Evolutionary conservation across 352 stramenopile species (phyloP).

Genomic region (Phytophthora sansomeana): DNA sequence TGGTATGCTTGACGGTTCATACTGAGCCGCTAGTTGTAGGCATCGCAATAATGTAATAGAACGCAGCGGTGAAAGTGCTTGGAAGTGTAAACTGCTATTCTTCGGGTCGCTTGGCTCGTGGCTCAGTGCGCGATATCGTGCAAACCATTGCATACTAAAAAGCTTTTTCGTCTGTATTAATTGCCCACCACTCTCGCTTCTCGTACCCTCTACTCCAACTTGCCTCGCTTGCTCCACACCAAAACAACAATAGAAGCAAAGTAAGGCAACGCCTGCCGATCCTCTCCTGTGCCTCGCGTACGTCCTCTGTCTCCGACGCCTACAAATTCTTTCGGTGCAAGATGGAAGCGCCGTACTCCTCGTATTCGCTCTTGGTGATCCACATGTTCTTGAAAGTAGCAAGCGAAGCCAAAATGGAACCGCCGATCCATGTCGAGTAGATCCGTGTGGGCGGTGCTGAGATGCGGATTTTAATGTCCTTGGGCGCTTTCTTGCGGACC

Average conservation of each 20-base stretch:
- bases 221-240: conserved; percentile 25
- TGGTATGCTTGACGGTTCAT: conserved; percentile 25
- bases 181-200: conserved; percentile 15
- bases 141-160: conserved; percentile 7
- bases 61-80: conserved; percentile 1
- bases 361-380: conserved; percentile 99
- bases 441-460: conserved; percentile 95
- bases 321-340: conserved; percentile 97
- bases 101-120: too few species aligned
- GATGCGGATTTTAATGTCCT: conserved; percentile 96
- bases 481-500: conserved; percentile 90
- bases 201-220: conserved; percentile 21
- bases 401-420: conserved; percentile 97
- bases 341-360: conserved; percentile 97
- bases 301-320: conserved; percentile 6
- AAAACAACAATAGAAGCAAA: conserved; percentile 46
- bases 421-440: conserved; percentile 97
- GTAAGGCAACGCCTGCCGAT: conserved; percentile 1
- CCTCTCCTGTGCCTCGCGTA: conserved; percentile 17
- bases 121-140: too few species aligned
- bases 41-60: conserved; percentile 8
- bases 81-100: conserved; percentile 17
- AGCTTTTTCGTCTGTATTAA: conserved; percentile 30
- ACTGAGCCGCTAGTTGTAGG: conserved; percentile 25
- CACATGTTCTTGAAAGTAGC: conserved; percentile 99